A percentile compares a stretch with the other conserved stretches of the same genome.
Conservation (phyloP, 768 basidiomycete species). For the Leccinum uliginosum region DNA sequence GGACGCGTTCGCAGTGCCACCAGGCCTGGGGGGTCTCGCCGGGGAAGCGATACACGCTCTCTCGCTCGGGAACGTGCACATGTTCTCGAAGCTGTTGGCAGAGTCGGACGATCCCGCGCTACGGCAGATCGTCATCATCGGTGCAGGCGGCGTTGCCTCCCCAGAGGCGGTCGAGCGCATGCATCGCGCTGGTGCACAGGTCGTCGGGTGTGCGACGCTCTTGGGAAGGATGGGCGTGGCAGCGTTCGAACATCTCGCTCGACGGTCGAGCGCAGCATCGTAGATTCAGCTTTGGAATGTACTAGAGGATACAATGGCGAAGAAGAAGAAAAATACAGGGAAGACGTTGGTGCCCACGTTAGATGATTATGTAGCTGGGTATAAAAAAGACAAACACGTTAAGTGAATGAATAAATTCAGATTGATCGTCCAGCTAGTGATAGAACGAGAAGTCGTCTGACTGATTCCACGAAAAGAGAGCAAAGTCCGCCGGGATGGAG, state of each 20-base stretch:
- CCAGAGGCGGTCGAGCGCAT: slow-evolving; percentile 60
- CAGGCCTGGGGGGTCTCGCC: slow-evolving; percentile 65
- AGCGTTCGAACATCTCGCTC: slow-evolving; percentile 46
- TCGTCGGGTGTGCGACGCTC: slow-evolving; percentile 61
- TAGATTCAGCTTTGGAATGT: neutral
- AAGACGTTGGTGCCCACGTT: neutral
- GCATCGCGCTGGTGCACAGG: slow-evolving; percentile 67
- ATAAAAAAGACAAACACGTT: slow-evolving; percentile 1
- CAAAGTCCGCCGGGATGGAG: slow-evolving; percentile 9
- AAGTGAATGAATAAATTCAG: slow-evolving; percentile 29
- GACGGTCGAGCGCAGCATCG: neutral
- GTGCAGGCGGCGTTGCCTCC: slow-evolving; percentile 77
- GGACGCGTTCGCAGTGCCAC: slow-evolving; percentile 55
- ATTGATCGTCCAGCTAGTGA: slow-evolving; percentile 7
- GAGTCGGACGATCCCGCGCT: slow-evolving; percentile 39
- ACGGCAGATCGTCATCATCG: slow-evolving; percentile 56
- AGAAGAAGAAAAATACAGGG: slow-evolving; percentile 5
- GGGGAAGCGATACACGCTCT: slow-evolving; percentile 74
- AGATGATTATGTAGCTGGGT: slow-evolving; percentile 16
- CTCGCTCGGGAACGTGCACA: slow-evolving; percentile 72
- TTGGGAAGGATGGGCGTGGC: slow-evolving; percentile 50
- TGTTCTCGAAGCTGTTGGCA: slow-evolving; percentile 51
- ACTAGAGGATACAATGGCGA: neutral
- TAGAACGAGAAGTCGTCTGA: slow-evolving; percentile 21
- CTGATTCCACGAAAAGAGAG: slow-evolving; percentile 22